Evolutionary conservation across 306 rosid species (phyloP), one percentile per base, ranked within the genome.

Genomic region (Mucuna pruriens): DNA sequence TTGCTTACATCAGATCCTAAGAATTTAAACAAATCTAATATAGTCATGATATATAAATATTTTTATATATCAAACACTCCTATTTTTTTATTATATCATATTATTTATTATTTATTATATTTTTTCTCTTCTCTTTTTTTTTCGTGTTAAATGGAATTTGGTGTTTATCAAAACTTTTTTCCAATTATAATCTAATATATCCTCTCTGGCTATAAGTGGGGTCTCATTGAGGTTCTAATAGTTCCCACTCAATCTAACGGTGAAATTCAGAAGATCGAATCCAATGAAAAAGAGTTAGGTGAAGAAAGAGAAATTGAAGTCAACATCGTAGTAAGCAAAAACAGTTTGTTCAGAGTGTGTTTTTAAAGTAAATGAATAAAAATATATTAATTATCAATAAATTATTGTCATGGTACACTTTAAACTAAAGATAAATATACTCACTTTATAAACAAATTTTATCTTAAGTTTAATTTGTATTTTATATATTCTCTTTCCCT

Each of bases 221-320:
- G 71, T 34, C 82, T 25, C 20, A 9, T 64, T 52, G 65, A 16
- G 76, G 65, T 70, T 76, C 62, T 55, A 83, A 80, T 69, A 15
- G 87, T 75, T 44, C 74, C 26, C n/a, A 15, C 52, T 42, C 84
- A 71, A 71, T 52, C 72, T 45, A 74, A 36, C 42, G 71, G 80
- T 64, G 45, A 79, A 55, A 52, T 74, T 62, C 9, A 10, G 61
- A 58, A 82, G 87, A n/a, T n/a, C n/a, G n/a, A 90, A 86, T 86
- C 89, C 85, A 66, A 86, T 84, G 89, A 64, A n/a, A 58, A 60
- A 36, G 40, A 15, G 80, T 15, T 84, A 44, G 87, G 91, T 87
- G 60, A 64, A n/a, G 87, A 82, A 55, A 85, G 78, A 46, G 83
- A 80, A 54, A 13, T 80, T 70, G 49, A 79, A 70, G 76, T 63